phyloP scores from a whole-genome alignment of 441 rosid species.

The Gossypium davidsonii region DNA sequence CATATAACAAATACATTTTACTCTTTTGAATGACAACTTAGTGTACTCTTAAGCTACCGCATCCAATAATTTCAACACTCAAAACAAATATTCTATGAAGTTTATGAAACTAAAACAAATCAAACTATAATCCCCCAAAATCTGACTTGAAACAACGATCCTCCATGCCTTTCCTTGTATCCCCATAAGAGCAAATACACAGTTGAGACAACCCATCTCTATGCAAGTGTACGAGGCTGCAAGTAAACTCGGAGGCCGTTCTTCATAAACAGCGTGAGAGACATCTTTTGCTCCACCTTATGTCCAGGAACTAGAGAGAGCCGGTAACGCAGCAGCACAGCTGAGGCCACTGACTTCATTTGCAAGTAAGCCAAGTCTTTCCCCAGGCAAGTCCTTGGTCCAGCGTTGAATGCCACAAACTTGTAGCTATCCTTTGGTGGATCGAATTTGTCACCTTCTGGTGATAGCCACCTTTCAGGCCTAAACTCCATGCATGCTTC shows the following conservation, averaged over 20 bases:
- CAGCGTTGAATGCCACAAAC: constrained; percentile 86
- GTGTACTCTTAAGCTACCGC: not conserved
- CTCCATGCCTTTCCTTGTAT: not conserved
- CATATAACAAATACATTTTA: constrained; percentile 11
- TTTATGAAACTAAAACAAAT: constrained; percentile 8
- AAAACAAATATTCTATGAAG: constrained; percentile 11
- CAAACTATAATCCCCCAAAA: constrained; percentile 11
- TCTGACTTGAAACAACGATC: not conserved
- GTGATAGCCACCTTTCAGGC: constrained; percentile 77
- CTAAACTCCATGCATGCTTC: constrained; percentile 76
- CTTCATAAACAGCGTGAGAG: constrained; percentile 89
- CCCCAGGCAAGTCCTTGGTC: constrained; percentile 89
- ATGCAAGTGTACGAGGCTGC: constrained; percentile 58
- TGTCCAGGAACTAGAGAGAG: constrained; percentile 62
- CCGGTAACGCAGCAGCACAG: constrained; percentile 73
- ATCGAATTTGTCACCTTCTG: constrained; percentile 48
- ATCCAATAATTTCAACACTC: not conserved
- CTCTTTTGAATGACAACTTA: constrained; percentile 1
- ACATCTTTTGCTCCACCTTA: constrained; percentile 89
- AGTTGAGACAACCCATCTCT: constrained; percentile 1
- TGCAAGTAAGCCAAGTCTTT: constrained; percentile 87
- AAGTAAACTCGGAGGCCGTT: constrained; percentile 65
- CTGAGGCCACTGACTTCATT: constrained; percentile 92
- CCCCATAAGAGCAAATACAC: not conserved
- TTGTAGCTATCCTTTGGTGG: constrained; percentile 76